phyloP scores from a whole-genome alignment of 352 stramenopile genomes.

The Pelagophyceae sp. region DNA sequence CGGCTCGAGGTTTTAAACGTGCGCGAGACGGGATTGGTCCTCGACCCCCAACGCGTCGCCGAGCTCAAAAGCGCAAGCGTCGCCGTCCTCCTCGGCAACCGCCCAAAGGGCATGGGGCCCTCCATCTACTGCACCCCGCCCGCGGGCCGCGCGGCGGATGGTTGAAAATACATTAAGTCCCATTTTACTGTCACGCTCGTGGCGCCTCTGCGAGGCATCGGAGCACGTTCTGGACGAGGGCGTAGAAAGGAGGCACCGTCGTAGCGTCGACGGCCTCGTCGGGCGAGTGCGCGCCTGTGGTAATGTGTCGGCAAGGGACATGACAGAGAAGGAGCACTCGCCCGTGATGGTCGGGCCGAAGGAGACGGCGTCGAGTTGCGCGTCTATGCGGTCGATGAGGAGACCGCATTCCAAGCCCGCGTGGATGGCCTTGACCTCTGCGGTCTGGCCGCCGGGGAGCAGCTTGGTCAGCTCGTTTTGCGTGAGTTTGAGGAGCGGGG shows the following conservation, averaged over 20 bases:
- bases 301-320: no score
- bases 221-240: background rate
- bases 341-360: slow-evolving; percentile 38
- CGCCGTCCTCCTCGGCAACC: no score
- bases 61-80: no score
- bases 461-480: slow-evolving; percentile 31
- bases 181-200: no score
- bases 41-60: no score
- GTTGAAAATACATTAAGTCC: no score
- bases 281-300: slow-evolving; percentile 31
- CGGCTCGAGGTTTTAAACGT: no score
- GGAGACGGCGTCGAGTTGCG: slow-evolving; percentile 37
- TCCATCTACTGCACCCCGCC: no score
- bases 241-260: slow-evolving; percentile 21
- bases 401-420: slow-evolving; percentile 45
- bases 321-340: no score
- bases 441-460: slow-evolving; percentile 14
- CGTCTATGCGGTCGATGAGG: slow-evolving; percentile 36
- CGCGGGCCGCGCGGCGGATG: no score
- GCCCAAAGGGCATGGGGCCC: no score
- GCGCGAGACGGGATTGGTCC: no score
- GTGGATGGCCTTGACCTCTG: slow-evolving; percentile 40
- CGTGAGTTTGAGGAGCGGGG: slow-evolving; percentile 34
- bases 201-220: background rate
- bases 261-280: slow-evolving; percentile 26